Base-by-base conservation (phyloP, 371 early-diverging fungal genomes). In the Mortierella sp. region DNA sequence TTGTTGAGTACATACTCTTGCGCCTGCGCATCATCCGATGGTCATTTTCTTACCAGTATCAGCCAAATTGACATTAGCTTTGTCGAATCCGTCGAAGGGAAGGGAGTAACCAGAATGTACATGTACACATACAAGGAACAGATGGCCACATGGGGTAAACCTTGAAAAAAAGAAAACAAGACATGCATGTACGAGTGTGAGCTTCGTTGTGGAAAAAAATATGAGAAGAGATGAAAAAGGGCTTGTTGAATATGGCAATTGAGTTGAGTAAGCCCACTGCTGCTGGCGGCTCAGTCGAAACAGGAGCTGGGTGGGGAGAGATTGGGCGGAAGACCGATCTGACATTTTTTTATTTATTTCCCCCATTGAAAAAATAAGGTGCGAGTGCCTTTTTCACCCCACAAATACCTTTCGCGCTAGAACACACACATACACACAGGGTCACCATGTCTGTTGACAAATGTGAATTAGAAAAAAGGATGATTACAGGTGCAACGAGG, bases 291-390 rank as follows among this genome's bases (percentile, higher is more conserved):
- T 60, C 31, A 60, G 26, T 48, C 48, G 48, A 48, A 14, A 48
- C 48, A 48, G 55, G 42, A 42, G 21, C 45, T 44, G 26, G 55
- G 38, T 50, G 44, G 38, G 48, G 42, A 24, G 16, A 47, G 47
- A 10, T 26, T 31, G 73, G 26, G 58, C 28, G n/a, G 55, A 55
- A 55, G 55, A 55, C n/a, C 55, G 55, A 55, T 55, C 26, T 47
- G 50, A 16, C 54, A 26, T 26, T 34, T 24, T 74, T n/a, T 10
- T n/a, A n/a, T 42, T 45, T 26, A 9, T 24, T 45, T 26, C 44
- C 74, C 60, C 74, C 74, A 45, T 45, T 44, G 47, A 60, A 74
- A 74, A 60, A 74, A 58, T 57, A 57, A 57, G 13, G 58, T 57
- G 58, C 26, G 26, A 55, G n/a, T 9, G 50, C 26, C 58, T 57